Conservation (phyloP, 2,329 filamentous ascomycete species). For the Atkinsonella texensis region DNA sequence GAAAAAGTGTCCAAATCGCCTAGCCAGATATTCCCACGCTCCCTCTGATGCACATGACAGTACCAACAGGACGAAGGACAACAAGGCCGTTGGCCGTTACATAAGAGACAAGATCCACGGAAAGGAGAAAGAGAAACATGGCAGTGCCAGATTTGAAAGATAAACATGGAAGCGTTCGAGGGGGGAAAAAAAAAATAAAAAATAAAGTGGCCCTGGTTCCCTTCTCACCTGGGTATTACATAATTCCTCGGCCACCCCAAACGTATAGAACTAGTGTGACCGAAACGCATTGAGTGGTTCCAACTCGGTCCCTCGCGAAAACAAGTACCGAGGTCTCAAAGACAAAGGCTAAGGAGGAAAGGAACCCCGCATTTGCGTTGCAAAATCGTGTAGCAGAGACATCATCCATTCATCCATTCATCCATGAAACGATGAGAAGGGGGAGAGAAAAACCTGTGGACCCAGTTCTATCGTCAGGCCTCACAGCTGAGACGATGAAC, state of each 20-base stretch:
- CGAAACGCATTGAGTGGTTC: too few relatives aligned
- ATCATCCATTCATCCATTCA: constrained; percentile 2
- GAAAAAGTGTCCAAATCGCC: not conserved
- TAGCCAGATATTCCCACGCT: constrained; percentile 6
- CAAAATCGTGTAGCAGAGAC: not conserved
- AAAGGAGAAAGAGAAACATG: constrained; percentile 9
- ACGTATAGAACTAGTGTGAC: not conserved
- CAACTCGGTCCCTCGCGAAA: not conserved
- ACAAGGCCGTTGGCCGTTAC: not conserved
- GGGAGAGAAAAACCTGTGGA: too few relatives aligned
- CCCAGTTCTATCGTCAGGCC: too few relatives aligned
- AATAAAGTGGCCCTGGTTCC: constrained; percentile 8
- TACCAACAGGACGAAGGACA: constrained; percentile 5
- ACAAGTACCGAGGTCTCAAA: not conserved
- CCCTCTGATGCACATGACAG: constrained; percentile 7
- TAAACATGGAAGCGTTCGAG: too few relatives aligned
- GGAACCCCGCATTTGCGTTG: not conserved
- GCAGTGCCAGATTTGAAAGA: constrained; percentile 3
- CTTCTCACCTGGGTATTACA: constrained; percentile 8
- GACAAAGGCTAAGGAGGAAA: not conserved
- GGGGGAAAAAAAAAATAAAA: not conserved
- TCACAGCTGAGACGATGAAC: too few relatives aligned
- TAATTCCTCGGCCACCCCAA: not conserved
- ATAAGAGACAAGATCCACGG: not conserved
- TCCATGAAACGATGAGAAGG: not conserved